These are phyloP conservation scores for Elsinoe necatrix DNA, from an alignment of 2,329 filamentous ascomycete species.

Conservation along the genomic window DNA sequence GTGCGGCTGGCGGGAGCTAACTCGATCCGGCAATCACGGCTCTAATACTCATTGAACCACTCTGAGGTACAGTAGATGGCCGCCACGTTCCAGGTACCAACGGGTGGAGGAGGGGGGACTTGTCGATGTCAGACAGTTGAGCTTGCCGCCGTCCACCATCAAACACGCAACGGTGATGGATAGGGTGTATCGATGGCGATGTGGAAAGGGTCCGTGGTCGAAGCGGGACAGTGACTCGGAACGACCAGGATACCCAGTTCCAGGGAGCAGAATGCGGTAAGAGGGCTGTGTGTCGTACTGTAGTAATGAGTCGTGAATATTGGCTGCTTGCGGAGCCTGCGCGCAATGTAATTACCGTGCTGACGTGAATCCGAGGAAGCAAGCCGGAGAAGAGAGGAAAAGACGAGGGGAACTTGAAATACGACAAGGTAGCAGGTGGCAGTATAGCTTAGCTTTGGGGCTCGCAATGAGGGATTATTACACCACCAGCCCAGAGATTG, in stretches of 20 bases:
- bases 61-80: neutral
- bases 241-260: neutral
- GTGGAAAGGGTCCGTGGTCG: neutral
- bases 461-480: neutral
- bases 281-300: constrained; percentile 9
- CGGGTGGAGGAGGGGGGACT: neutral
- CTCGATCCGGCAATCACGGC: neutral
- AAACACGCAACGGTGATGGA: constrained; percentile 11
- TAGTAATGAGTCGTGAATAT: constrained; percentile 6
- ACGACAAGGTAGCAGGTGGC: neutral
- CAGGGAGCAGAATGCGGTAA: neutral
- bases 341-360: constrained; percentile 2
- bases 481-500: neutral
- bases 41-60: constrained; percentile 7
- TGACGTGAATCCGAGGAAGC: constrained; percentile 3
- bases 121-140: constrained; percentile 5
- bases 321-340: neutral
- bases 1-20: constrained; percentile 8
- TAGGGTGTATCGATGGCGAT: neutral
- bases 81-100: constrained; percentile 14
- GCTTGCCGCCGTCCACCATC: neutral
- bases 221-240: neutral
- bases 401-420: neutral
- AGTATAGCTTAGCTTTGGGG: neutral
- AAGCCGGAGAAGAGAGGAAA: neutral